These are phyloP conservation scores for Naumovozyma dairenensis DNA, from an alignment of 805 yeast species.

Conservation along the genomic window DNA sequence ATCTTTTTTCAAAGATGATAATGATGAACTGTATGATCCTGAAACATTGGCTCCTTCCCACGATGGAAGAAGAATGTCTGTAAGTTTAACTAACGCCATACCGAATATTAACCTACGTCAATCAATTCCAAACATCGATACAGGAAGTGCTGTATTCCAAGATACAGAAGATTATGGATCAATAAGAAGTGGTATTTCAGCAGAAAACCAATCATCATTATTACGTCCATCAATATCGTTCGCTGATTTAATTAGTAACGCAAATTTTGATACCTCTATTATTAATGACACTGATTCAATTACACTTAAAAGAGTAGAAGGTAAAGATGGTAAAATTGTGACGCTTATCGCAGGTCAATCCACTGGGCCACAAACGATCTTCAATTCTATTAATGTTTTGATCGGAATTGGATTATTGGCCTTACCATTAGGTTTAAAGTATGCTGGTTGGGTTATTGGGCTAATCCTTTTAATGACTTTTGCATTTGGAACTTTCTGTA, in stretches of 20 bases:
- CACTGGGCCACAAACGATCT: slow-evolving; percentile 65
- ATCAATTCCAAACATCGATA: slow-evolving; percentile 17
- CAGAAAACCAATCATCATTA: slow-evolving; percentile 15
- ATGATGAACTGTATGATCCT: slow-evolving; percentile 61
- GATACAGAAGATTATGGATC: slow-evolving; percentile 35
- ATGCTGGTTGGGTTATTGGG: slow-evolving; percentile 68
- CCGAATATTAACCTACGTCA: slow-evolving; percentile 17
- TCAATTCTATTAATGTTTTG: slow-evolving; percentile 67
- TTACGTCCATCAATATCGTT: slow-evolving; percentile 34
- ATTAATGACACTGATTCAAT: slow-evolving; percentile 41
- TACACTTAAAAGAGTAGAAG: slow-evolving; percentile 54
- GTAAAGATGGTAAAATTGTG: slow-evolving; percentile 56
- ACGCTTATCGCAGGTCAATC: slow-evolving; percentile 76
- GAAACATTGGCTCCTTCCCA: slow-evolving; percentile 55
- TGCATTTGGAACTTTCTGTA: slow-evolving; percentile 62
- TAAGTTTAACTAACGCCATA: slow-evolving; percentile 33
- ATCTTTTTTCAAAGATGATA: slow-evolving; percentile 50
- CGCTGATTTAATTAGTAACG: slow-evolving; percentile 32
- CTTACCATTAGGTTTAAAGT: slow-evolving; percentile 56
- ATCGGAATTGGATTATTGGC: slow-evolving; percentile 72
- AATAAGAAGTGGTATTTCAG: slow-evolving; percentile 8
- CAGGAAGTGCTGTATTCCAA: slow-evolving; percentile 3
- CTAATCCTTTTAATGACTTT: slow-evolving; percentile 45
- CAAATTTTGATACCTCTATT: slow-evolving; percentile 29
- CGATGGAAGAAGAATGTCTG: slow-evolving; percentile 54